These are phyloP conservation scores for Elongisporangium undulatum DNA, from an alignment of 352 stramenopile genomes.

Conservation along the genomic window DNA sequence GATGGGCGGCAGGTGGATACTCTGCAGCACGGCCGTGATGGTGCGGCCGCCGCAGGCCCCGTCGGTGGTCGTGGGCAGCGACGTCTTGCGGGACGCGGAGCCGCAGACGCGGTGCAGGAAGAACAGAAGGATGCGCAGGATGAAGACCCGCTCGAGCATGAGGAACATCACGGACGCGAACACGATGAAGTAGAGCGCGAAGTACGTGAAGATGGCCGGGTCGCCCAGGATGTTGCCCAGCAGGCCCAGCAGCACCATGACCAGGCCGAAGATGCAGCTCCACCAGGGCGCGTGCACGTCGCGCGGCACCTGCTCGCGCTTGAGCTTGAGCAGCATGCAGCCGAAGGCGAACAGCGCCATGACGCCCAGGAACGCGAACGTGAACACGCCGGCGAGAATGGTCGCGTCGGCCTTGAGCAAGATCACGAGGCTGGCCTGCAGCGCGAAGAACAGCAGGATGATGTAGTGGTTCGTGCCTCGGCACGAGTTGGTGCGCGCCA, in stretches of 20 bases:
- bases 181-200: slow-evolving; percentile 70
- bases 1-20: slow-evolving; percentile 79
- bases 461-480: slow-evolving; percentile 85
- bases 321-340: slow-evolving; percentile 91
- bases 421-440: slow-evolving; percentile 72
- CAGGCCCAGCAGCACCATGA: slow-evolving; percentile 62
- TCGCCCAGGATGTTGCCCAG: slow-evolving; percentile 67
- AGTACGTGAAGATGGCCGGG: slow-evolving; percentile 78
- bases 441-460: slow-evolving; percentile 72
- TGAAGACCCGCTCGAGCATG: slow-evolving; percentile 77
- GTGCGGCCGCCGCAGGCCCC: slow-evolving; percentile 64
- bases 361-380: slow-evolving; percentile 88
- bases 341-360: slow-evolving; percentile 91
- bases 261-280: slow-evolving; percentile 70
- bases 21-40: slow-evolving; percentile 50
- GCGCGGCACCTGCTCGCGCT: slow-evolving; percentile 87
- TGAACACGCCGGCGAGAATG: slow-evolving; percentile 89
- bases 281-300: slow-evolving; percentile 83
- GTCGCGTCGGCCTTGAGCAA: slow-evolving; percentile 76
- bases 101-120: slow-evolving; percentile 50
- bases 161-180: slow-evolving; percentile 71
- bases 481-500: slow-evolving; percentile 58
- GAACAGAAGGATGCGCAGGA: slow-evolving; percentile 69
- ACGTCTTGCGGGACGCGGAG: slow-evolving; percentile 18
- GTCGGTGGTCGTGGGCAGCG: slow-evolving; percentile 13